A percentile compares a stretch with the other conserved stretches of the same genome.
These are phyloP conservation scores for Chlorokybus atmophyticus DNA, from an alignment of 139 green algal species.

Conservation along the genomic window DNA sequence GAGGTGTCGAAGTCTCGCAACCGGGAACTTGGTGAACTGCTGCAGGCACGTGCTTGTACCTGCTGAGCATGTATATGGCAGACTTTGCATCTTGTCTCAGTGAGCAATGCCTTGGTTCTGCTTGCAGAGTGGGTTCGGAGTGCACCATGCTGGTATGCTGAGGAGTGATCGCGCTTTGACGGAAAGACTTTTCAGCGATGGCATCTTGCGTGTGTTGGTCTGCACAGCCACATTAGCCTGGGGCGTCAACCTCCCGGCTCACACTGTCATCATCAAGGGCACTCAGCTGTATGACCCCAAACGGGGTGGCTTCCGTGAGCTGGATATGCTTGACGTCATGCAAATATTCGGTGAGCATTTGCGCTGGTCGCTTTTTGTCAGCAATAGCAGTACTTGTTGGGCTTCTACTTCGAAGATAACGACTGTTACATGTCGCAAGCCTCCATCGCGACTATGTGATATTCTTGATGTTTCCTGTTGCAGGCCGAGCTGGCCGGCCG, in stretches of 20 bases:
- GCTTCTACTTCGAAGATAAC: too few relatives aligned
- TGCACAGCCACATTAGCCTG: conserved; percentile 95
- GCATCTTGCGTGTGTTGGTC: conserved; percentile 57
- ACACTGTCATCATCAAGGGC: conserved; percentile 99
- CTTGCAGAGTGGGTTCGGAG: conserved; percentile 86
- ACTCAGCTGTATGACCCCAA: conserved; percentile 94
- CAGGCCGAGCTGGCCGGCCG: conserved; percentile 79
- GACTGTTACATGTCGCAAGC: too few relatives aligned
- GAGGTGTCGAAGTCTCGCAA: conserved; percentile 76
- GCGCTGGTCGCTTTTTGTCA: too few relatives aligned
- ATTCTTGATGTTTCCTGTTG: too few relatives aligned
- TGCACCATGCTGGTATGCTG: conserved; percentile 97
- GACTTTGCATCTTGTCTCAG: too few relatives aligned
- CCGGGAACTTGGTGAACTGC: conserved; percentile 65
- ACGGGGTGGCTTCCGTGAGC: conserved; percentile 78
- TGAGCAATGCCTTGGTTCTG: too few relatives aligned
- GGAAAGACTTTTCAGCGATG: conserved; percentile 66
- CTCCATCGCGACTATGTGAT: conserved; percentile 66
- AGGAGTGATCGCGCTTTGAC: conserved; percentile 73
- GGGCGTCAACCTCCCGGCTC: conserved; percentile 95
- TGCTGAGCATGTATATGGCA: too few relatives aligned
- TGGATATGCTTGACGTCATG: conserved; percentile 91
- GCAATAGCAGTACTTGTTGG: too few relatives aligned
- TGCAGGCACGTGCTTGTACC: too few relatives aligned
- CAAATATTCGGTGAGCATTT: conserved; percentile 26